A percentile compares a stretch with the other conserved stretches of the same genome.
phyloP scores from a whole-genome alignment of 306 rosid genomes.

The Begonia loranthoides region DNA sequence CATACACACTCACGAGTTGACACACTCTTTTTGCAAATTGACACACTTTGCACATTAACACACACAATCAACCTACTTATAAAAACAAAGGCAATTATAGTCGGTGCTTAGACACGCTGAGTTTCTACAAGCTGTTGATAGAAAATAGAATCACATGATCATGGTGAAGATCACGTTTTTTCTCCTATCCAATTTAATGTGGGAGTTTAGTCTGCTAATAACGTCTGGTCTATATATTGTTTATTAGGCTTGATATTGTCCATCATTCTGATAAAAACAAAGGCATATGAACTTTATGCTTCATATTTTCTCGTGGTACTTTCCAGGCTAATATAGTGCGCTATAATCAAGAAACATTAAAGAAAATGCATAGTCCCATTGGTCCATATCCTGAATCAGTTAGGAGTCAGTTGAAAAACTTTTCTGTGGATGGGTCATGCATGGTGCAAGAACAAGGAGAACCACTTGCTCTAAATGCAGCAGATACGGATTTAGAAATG shows the following conservation, averaged over 20 bases:
- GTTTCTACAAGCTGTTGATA: no score
- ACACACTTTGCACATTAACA: no score
- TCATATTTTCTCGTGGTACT: constrained; percentile 18
- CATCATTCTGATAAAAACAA: background rate
- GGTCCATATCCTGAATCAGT: constrained; percentile 39
- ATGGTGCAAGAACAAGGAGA: constrained; percentile 23
- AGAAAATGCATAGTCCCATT: constrained; percentile 54
- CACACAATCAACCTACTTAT: no score
- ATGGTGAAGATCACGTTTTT: background rate
- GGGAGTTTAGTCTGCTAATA: background rate
- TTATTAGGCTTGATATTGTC: no score
- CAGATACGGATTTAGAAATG: constrained; percentile 59
- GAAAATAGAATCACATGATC: background rate
- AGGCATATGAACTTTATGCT: background rate
- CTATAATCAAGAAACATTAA: constrained; percentile 56
- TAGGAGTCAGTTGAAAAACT: constrained; percentile 33
- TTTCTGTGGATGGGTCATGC: constrained; percentile 34
- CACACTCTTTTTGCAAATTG: no score
- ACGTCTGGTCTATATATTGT: background rate
- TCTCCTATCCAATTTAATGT: background rate
- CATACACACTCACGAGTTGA: background rate
- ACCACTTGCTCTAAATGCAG: constrained; percentile 32
- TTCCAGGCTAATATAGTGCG: constrained; percentile 74
- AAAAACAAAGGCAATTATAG: no score
- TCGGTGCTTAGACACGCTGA: no score